Base-by-base conservation (phyloP, 306 rosid species). In the Lablab purpureus region DNA sequence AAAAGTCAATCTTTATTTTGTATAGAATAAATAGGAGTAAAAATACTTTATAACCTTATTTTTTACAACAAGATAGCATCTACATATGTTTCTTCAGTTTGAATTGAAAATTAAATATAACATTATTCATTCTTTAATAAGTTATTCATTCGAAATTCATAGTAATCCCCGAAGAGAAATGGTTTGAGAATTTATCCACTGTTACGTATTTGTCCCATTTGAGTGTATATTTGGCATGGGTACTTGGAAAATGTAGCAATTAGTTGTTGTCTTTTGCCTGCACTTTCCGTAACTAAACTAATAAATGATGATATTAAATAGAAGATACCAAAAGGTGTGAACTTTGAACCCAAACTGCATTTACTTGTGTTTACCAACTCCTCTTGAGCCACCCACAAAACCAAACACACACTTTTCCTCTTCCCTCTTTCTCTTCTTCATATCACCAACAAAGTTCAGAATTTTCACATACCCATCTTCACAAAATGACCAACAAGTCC, bases 401-500 rank as follows among this genome's bases (percentile, higher is more conserved):
- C 7, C 45, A 40, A 40, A 62, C 10, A 59, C 37, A 13, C 66
- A 1, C n/a, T 5, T 14, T 30, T 30, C 10, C 1, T 9, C 43
- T 37, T 37, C 0, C 7, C 72, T 21, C 63, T 40, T 11, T 27
- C 5, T 66, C 21, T 12, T 4, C 8, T 7, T 25, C 8, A 1
- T 5, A 56, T 23, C 65, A 25, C 65, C 50, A 7, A 66, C 28
- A 54, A 54, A 10, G 9, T 18, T 9, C 4, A 21, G 2, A 25
- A 23, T 36, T 22, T 46, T 34, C 30, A 13, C 18, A 28, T 6
- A 58, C 68, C 27, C 79, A 78, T 27, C 19, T 13, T 3, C 9
- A 9, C 34, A 51, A 34, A 79, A 91, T 94, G 99, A 85, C 97
- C 0, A 86, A 43, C 80, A 91, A 88, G 45, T 82, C 98, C 7